Evolutionary conservation across 495 filamentous ascomycete genomes (phyloP).

Genomic region (Talaromyces proteolyticus): DNA sequence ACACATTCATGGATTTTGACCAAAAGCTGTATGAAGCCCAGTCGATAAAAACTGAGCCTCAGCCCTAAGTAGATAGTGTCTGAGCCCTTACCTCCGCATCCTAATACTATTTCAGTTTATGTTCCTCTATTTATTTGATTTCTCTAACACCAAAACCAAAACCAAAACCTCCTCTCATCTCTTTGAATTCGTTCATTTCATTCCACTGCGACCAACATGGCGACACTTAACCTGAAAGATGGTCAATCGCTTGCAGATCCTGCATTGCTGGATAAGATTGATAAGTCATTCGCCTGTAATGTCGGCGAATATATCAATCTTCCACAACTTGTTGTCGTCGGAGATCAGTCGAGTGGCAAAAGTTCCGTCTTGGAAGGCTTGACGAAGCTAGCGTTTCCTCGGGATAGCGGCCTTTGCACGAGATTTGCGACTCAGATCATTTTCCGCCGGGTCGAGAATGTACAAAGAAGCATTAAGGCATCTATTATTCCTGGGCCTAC

Average conservation of each 20-base stretch:
- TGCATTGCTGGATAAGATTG: constrained; percentile 32
- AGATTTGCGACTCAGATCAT: constrained; percentile 43
- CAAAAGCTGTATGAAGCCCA: too few species aligned
- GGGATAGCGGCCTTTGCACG: constrained; percentile 35
- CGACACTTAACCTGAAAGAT: constrained; percentile 2
- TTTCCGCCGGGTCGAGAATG: constrained; percentile 39
- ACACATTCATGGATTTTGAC: too few species aligned
- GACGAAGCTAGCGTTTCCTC: constrained; percentile 35
- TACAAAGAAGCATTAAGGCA: constrained; percentile 22
- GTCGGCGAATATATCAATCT: constrained; percentile 31
- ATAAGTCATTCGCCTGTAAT: constrained; percentile 33
- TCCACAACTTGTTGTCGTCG: constrained; percentile 36
- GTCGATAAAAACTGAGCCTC: too few species aligned
- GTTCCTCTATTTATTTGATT: too few species aligned
- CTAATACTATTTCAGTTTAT: too few species aligned
- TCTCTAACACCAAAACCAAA: too few species aligned
- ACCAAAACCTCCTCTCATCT: too few species aligned
- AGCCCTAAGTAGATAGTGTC: too few species aligned
- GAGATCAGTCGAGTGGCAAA: constrained; percentile 39
- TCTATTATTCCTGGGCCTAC: constrained; percentile 36
- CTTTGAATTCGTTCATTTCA: too few species aligned
- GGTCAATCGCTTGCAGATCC: constrained; percentile 24
- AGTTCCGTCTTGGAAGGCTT: constrained; percentile 39
- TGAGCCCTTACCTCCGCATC: too few species aligned
- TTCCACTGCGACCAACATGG: constrained; percentile 7